Percentiles rank a stretch among this genome's conserved stretches.
These are phyloP conservation scores for Candida quercuum DNA, from an alignment of 805 yeast species.

Conservation along the genomic window DNA sequence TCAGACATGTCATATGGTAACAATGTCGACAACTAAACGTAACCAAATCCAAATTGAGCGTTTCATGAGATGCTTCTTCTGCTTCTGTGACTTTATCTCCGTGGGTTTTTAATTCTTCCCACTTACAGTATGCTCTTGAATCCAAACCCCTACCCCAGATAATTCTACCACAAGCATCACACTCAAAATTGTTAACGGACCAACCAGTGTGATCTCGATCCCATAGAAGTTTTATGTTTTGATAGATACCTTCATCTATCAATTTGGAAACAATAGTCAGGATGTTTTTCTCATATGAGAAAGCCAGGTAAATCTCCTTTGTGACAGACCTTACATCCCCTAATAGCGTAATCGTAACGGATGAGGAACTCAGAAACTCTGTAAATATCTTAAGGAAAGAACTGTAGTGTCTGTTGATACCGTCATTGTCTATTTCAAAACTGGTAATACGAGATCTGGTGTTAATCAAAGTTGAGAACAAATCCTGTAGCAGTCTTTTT, in stretches of 20 bases:
- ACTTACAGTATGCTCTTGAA: slow-evolving; percentile 43
- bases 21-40: slow-evolving; percentile 65
- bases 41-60: slow-evolving; percentile 30
- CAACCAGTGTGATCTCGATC: slow-evolving; percentile 52
- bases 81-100: no score
- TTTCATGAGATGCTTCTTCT: slow-evolving; percentile 5
- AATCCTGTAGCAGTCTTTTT: slow-evolving; percentile 35
- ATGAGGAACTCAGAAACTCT: slow-evolving; percentile 45
- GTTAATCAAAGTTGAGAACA: slow-evolving; percentile 36
- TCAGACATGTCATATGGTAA: slow-evolving; percentile 55
- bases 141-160: slow-evolving; percentile 65
- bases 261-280: slow-evolving; percentile 45
- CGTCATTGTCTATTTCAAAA: slow-evolving; percentile 10
- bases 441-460: slow-evolving; percentile 22
- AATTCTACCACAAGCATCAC: slow-evolving; percentile 72
- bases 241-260: slow-evolving; percentile 50
- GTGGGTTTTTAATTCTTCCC: slow-evolving; percentile 44
- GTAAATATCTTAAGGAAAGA: slow-evolving; percentile 54
- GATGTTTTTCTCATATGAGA: slow-evolving; percentile 56
- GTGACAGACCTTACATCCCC: slow-evolving; percentile 57
- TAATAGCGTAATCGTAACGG: slow-evolving; percentile 42
- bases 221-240: slow-evolving; percentile 38
- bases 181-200: slow-evolving; percentile 48
- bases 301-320: slow-evolving; percentile 58
- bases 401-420: slow-evolving; percentile 16